phyloP scores from a whole-genome alignment of 1,284 basidiomycete genomes.

The Sporisorium scitamineum region DNA sequence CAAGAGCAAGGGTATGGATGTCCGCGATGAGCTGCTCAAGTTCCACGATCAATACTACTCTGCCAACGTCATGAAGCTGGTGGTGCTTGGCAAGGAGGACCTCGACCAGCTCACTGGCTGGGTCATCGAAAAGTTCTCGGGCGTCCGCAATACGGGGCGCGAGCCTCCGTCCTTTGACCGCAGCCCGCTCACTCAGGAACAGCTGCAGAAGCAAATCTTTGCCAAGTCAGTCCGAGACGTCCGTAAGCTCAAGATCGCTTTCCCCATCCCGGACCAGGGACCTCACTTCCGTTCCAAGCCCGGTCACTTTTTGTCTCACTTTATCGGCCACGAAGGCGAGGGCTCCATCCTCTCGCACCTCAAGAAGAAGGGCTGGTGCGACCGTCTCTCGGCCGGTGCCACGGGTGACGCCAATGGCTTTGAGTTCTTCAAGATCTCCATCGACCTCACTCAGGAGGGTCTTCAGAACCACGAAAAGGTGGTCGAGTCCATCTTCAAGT shows the following conservation, averaged over 20 bases:
- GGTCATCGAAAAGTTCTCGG: constrained; percentile 81
- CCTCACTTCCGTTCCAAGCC: constrained; percentile 85
- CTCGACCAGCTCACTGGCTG: constrained; percentile 81
- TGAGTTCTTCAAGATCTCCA: constrained; percentile 86
- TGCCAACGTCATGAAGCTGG: constrained; percentile 91
- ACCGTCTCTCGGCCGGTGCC: constrained; percentile 80
- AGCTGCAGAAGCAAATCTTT: constrained; percentile 80
- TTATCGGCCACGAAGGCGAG: constrained; percentile 94
- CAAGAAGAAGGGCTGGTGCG: constrained; percentile 92
- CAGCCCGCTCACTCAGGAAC: constrained; percentile 74
- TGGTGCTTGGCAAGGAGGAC: constrained; percentile 88
- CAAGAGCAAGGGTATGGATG: constrained; percentile 79
- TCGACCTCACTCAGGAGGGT: constrained; percentile 85
- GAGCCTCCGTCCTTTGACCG: constrained; percentile 78
- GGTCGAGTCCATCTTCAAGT: constrained; percentile 83
- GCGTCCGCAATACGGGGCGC: constrained; percentile 78
- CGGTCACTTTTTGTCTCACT: constrained; percentile 82
- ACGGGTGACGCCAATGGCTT: constrained; percentile 80
- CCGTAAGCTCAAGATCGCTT: constrained; percentile 85
- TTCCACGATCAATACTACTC: constrained; percentile 97
- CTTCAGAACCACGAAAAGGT: constrained; percentile 87
- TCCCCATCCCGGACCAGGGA: constrained; percentile 77
- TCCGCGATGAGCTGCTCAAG: constrained; percentile 87
- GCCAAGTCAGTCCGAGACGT: constrained; percentile 92
- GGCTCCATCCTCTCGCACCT: constrained; percentile 92